These are phyloP conservation scores for Fusarium stilboides DNA, from an alignment of 2,329 filamentous ascomycete genomes.

Conservation along the genomic window DNA sequence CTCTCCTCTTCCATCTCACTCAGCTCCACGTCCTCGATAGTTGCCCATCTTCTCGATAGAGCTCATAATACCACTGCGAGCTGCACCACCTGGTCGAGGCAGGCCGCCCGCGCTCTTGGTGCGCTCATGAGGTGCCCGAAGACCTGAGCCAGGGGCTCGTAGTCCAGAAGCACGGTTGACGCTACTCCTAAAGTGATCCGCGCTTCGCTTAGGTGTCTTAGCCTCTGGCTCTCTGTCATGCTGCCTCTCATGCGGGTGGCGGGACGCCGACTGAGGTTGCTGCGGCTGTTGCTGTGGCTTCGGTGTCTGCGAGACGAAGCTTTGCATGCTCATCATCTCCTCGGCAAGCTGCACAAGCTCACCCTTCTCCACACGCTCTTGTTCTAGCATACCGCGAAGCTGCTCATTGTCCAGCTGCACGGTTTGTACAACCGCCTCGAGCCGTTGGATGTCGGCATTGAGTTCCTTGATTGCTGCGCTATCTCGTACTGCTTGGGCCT, in stretches of 20 bases:
- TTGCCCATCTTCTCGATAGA: conserved; percentile 91
- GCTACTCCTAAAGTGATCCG: conserved; percentile 60
- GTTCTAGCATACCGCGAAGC: conserved; percentile 76
- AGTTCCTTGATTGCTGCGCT: conserved; percentile 78
- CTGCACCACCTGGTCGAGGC: conserved; percentile 64
- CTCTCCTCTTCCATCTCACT: conserved; percentile 35
- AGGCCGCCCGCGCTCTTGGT: conserved; percentile 63
- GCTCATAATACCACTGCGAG: conserved; percentile 81
- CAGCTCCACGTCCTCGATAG: conserved; percentile 62
- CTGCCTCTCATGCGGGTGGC: conserved; percentile 42
- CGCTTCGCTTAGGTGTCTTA: conserved; percentile 54
- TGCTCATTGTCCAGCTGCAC: conserved; percentile 79
- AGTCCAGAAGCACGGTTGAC: conserved; percentile 71
- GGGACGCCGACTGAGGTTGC: conserved; percentile 40
- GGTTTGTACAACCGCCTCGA: conserved; percentile 79
- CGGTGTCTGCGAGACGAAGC: conserved; percentile 55
- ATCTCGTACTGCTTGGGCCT: conserved; percentile 73
- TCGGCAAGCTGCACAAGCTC: conserved; percentile 86
- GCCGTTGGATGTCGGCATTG: conserved; percentile 80
- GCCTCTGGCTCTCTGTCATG: conserved; percentile 48
- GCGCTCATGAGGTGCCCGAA: conserved; percentile 61
- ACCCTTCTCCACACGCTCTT: conserved; percentile 85
- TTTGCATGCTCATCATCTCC: conserved; percentile 83
- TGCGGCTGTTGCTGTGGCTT: conserved; percentile 46
- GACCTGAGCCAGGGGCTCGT: conserved; percentile 70